These are phyloP conservation scores for Climacium dendroides DNA, from an alignment of 225 moss, liverwort and hornwort species.

Conservation along the genomic window DNA sequence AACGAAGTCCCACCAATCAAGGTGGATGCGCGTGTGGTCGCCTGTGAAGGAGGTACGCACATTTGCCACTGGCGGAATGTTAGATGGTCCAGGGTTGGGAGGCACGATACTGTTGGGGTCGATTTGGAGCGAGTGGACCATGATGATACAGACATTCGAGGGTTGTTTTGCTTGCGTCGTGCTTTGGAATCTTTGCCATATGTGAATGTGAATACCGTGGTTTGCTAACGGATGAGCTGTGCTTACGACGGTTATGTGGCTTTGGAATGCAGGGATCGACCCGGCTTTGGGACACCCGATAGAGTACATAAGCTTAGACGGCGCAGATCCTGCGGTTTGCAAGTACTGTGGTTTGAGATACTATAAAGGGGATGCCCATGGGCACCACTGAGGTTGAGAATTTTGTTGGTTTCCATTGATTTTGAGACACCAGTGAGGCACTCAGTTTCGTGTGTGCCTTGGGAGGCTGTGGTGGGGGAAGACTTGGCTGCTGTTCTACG, in stretches of 20 bases:
- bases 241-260: neutral
- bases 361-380: slow-evolving; percentile 27
- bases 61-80: neutral
- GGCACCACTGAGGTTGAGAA: slow-evolving; percentile 6
- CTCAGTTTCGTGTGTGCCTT: neutral
- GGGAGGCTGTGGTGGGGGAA: neutral
- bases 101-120: neutral
- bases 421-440: neutral
- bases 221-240: neutral
- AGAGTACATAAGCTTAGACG: slow-evolving; percentile 79
- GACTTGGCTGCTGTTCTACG: neutral
- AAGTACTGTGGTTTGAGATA: slow-evolving; percentile 30
- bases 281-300: slow-evolving; percentile 76
- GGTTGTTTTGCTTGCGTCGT: neutral
- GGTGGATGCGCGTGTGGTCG: slow-evolving; percentile 54
- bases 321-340: slow-evolving; percentile 8
- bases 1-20: slow-evolving; percentile 60
- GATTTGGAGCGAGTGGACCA: neutral
- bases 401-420: neutral
- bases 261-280: slow-evolving; percentile 33
- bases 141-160: neutral
- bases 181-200: neutral
- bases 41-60: slow-evolving; percentile 71
- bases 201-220: neutral
- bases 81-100: neutral